phyloP scores from a whole-genome alignment of 1,284 basidiomycete species.

The Megacollybia platyphylla region DNA sequence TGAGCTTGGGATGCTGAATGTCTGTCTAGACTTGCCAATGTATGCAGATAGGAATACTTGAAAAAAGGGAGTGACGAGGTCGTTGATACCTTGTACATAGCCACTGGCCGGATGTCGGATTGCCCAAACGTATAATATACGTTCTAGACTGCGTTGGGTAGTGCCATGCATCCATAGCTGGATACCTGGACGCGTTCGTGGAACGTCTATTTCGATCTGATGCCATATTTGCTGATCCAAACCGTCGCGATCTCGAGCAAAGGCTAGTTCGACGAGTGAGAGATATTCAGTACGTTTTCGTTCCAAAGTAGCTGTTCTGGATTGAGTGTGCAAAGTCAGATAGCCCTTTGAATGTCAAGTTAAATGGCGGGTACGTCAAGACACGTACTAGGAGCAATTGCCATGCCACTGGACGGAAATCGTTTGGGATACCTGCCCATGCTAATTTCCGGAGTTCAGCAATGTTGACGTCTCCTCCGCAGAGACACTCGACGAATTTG shows the following conservation, averaged over 20 bases:
- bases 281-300: constrained; percentile 91
- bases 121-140: constrained; percentile 95
- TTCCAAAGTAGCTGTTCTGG: constrained; percentile 65
- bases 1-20: constrained; percentile 6
- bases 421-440: constrained; percentile 90
- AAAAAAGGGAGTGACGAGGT: constrained; percentile 91
- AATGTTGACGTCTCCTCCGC: constrained; percentile 63
- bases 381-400: constrained; percentile 77
- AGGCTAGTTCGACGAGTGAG: constrained; percentile 85
- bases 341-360: constrained; percentile 57
- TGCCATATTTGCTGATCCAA: constrained; percentile 96
- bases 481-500: constrained; percentile 64
- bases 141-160: constrained; percentile 85
- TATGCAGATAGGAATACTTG: constrained; percentile 89
- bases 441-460: constrained; percentile 78
- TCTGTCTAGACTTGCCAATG: constrained; percentile 46
- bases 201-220: constrained; percentile 95
- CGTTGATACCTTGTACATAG: constrained; percentile 97
- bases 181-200: constrained; percentile 86
- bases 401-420: constrained; percentile 90
- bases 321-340: constrained; percentile 74
- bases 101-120: constrained; percentile 94
- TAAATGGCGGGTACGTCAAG: constrained; percentile 1
- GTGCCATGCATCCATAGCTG: constrained; percentile 78
- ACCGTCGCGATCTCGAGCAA: constrained; percentile 70